Evolutionary conservation across 208 protist species (phyloP).

Genomic region (Trypanosoma mega): DNA sequence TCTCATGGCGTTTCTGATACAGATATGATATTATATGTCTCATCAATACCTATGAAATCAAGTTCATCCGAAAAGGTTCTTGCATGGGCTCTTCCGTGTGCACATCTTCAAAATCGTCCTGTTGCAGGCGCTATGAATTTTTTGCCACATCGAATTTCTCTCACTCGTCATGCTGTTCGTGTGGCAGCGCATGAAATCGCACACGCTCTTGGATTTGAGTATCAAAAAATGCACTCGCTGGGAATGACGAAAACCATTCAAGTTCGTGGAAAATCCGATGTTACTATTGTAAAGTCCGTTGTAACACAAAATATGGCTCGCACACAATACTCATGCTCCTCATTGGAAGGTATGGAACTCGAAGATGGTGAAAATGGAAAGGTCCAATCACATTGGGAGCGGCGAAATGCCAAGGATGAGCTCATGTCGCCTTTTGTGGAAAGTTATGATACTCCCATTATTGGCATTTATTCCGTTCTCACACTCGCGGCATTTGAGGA

Average conservation of each 20-base stretch:
- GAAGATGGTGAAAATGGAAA: conserved; percentile 24
- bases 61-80: conserved; percentile 1
- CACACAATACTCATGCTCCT: conserved; percentile 13
- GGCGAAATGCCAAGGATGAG: conserved; percentile 25
- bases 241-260: conserved; percentile 15
- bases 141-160: neutral
- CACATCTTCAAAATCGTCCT: neutral
- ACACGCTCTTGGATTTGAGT: conserved; percentile 20
- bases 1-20: conserved; percentile 4
- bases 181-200: conserved; percentile 9
- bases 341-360: conserved; percentile 23
- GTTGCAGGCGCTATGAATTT: conserved; percentile 19
- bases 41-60: conserved; percentile 5
- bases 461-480: neutral
- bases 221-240: neutral
- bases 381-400: conserved; percentile 24
- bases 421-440: conserved; percentile 24
- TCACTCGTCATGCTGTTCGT: neutral
- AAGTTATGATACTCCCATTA: neutral
- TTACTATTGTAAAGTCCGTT: conserved; percentile 7
- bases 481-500: conserved; percentile 24
- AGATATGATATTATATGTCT: conserved; percentile 30
- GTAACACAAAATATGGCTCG: conserved; percentile 1
- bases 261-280: conserved; percentile 8
- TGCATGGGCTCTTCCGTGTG: conserved; percentile 4